Percentiles rank a stretch among this genome's conserved stretches.
Conservation (phyloP, 345 rosid genomes). For the Eucalyptus virginea region DNA sequence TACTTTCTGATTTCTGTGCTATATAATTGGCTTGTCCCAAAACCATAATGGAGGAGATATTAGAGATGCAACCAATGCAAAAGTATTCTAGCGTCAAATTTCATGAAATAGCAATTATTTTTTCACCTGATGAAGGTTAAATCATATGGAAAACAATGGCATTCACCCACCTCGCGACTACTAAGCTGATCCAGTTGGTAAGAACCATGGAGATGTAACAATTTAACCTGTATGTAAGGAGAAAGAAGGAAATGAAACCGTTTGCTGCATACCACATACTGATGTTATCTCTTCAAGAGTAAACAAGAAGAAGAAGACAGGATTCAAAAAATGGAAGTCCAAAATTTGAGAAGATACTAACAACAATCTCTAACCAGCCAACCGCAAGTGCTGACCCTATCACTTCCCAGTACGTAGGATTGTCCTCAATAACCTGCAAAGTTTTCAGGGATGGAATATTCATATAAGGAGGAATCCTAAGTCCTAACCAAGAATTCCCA, state of each 20-base stretch:
- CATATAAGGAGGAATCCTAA: background rate
- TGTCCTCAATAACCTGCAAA: constrained; percentile 68
- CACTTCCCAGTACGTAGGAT: constrained; percentile 79
- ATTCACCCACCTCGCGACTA: constrained; percentile 66
- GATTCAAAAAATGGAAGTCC: background rate
- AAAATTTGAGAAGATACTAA: constrained; percentile 7
- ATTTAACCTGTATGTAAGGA: constrained; percentile 52
- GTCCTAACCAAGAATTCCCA: background rate
- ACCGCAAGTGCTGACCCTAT: constrained; percentile 69
- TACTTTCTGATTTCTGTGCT: background rate
- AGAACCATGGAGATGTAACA: constrained; percentile 84
- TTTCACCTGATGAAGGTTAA: background rate
- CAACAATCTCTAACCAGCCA: constrained; percentile 94
- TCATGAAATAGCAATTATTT: background rate
- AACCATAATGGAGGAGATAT: background rate
- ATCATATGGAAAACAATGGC: background rate
- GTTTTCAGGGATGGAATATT: background rate
- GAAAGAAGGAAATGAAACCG: background rate
- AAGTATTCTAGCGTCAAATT: background rate
- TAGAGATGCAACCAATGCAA: background rate
- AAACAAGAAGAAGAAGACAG: background rate
- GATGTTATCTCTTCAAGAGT: background rate
- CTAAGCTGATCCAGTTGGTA: constrained; percentile 87
- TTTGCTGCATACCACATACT: background rate
- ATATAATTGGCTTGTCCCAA: background rate